Base-by-base conservation (phyloP, 1,284 basidiomycete species). In the Ceratobasidium sp. region DNA sequence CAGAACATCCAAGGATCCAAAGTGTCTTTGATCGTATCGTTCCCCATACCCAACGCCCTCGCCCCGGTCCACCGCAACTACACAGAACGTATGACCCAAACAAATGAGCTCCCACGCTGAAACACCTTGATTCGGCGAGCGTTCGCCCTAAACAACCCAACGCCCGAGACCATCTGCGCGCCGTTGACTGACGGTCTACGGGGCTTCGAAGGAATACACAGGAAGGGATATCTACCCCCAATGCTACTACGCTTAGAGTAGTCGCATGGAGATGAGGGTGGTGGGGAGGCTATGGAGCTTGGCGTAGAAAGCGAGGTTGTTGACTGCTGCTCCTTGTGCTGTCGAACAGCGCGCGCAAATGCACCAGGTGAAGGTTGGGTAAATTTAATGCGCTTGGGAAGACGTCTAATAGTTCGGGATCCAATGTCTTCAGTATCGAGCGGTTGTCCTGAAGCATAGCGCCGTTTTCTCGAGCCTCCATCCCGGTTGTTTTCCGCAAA, bases 31-130 rank as follows among this genome's bases (percentile, higher is more conserved):
- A 18, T 49, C 46, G 12, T 7, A 49, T 10, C 46, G 10, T 13
- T 7, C 12, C 18, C 12, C 46, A 18, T 49, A 13, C 9, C 1
- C 26, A 26, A 64, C 40, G 23, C 7, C 6, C 28, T 28, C 13
- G 18, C 20, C 5, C 49, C 26, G 26, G 60, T 64, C 39, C 3
- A 39, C 1, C 49, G 23, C 18, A 13, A 7, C 1, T 55, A 51
- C 46, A 42, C 51, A 1, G 72, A 61, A 9, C 51, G 39, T 33
- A 76, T 66, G 28, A 66, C 61, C 72, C 72, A 76, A 40, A 76
- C 61, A 33, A 66, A 66, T 26, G 72, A 76, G 3, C 28, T 18
- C 26, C 23, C 44, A 15, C 61, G 72, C 23, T 76, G 72, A 23
- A 66, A 64, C 12, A 44, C 51, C 20, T 15, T 66, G 13, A 66